A percentile compares a stretch with the other conserved stretches of the same genome.
Evolutionary conservation across 1,284 basidiomycete species (phyloP).

Genomic region (Polyporus tsugae): DNA sequence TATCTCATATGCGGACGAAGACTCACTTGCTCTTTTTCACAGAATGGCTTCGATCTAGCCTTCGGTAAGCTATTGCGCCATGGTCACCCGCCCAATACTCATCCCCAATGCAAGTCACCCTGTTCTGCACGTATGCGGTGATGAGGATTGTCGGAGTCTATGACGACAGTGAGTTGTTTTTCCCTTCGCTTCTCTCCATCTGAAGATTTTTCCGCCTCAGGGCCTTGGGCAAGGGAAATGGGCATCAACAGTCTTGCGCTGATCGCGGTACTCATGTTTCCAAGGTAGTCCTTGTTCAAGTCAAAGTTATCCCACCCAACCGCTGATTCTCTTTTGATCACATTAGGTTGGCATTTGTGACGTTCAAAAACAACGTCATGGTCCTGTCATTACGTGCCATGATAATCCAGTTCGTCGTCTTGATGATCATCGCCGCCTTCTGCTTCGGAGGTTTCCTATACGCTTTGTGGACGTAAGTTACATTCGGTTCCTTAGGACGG

Average conservation of each 20-base stretch:
- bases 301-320: background rate
- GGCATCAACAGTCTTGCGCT: slow-evolving; percentile 80
- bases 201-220: slow-evolving; percentile 44
- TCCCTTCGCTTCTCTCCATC: background rate
- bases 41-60: slow-evolving; percentile 92
- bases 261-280: slow-evolving; percentile 89
- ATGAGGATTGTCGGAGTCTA: slow-evolving; percentile 79
- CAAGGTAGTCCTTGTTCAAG: slow-evolving; percentile 57
- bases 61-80: slow-evolving; percentile 62
- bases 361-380: slow-evolving; percentile 87
- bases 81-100: slow-evolving; percentile 1
- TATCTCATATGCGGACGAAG: background rate
- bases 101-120: slow-evolving; percentile 60
- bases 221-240: slow-evolving; percentile 63
- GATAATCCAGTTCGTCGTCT: slow-evolving; percentile 77
- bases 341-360: slow-evolving; percentile 83
- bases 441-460: slow-evolving; percentile 93
- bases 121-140: slow-evolving; percentile 78
- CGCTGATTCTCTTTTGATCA: slow-evolving; percentile 36
- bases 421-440: slow-evolving; percentile 91
- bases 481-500: background rate
- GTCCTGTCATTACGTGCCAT: slow-evolving; percentile 82
- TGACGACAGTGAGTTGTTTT: slow-evolving; percentile 55
- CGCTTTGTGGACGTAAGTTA: slow-evolving; percentile 85
- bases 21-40: slow-evolving; percentile 7